Percentiles rank a stretch among this genome's conserved stretches.
Evolutionary conservation across 306 rosid genomes (phyloP).

Genomic region (Arachis stenosperma): DNA sequence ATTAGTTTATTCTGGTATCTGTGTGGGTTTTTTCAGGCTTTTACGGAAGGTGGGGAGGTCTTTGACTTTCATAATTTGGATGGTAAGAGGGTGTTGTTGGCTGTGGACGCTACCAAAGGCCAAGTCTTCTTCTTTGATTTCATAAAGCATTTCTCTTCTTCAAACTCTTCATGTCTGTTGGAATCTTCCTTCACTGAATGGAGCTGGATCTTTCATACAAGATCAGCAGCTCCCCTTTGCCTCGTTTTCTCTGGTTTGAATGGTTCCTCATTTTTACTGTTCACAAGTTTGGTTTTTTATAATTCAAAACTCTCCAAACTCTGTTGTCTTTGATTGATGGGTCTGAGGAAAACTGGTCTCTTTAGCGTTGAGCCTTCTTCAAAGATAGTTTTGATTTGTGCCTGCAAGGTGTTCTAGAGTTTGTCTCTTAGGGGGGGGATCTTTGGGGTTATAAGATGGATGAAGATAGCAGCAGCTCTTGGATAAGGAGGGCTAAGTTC

Average conservation of each 20-base stretch:
- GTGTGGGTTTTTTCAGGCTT: conserved; percentile 71
- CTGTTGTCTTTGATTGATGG: conserved; percentile 41
- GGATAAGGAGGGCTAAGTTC: conserved; percentile 87
- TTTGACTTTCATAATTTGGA: conserved; percentile 64
- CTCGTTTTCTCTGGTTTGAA: conserved; percentile 46
- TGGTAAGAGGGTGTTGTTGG: conserved; percentile 34
- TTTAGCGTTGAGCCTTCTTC: conserved; percentile 43
- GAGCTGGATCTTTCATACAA: conserved; percentile 48
- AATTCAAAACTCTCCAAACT: background rate
- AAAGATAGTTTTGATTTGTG: background rate
- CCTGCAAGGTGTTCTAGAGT: conserved; percentile 29
- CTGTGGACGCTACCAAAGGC: conserved; percentile 44
- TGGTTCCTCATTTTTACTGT: conserved; percentile 43
- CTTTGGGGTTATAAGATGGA: conserved; percentile 54
- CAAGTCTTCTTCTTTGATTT: conserved; percentile 41
- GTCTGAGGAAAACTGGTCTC: conserved; percentile 45
- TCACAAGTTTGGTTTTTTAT: conserved; percentile 28
- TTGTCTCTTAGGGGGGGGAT: conserved; percentile 3
- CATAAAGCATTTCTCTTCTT: conserved; percentile 35
- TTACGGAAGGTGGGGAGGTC: conserved; percentile 59
- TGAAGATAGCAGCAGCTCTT: conserved; percentile 61
- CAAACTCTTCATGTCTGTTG: conserved; percentile 43
- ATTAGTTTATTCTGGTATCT: conserved; percentile 51
- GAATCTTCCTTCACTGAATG: conserved; percentile 49
- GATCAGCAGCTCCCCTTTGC: conserved; percentile 40